Conservation (phyloP, 2,329 filamentous ascomycete species). For the Clonostachys solani region DNA sequence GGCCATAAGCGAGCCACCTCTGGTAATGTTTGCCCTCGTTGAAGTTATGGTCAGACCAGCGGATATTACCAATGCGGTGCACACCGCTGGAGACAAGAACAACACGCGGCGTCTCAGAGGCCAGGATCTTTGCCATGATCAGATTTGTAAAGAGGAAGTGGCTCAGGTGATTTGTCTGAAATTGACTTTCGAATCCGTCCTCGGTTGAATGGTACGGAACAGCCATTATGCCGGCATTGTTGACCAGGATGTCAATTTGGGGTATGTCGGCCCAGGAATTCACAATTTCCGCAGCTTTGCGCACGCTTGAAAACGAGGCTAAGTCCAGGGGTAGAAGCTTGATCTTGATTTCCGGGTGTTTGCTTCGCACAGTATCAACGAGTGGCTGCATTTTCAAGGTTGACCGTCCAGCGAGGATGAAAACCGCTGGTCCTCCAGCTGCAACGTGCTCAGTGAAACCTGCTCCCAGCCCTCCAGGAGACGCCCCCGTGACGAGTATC, state of each 20-base stretch:
- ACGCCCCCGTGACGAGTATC: slow-evolving; percentile 5
- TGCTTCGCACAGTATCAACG: neutral
- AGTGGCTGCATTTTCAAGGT: neutral
- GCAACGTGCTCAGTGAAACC: slow-evolving; percentile 2
- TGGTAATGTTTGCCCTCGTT: slow-evolving; percentile 11
- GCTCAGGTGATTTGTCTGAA: slow-evolving; percentile 23
- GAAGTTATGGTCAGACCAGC: slow-evolving; percentile 2
- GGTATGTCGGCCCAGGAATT: slow-evolving; percentile 21
- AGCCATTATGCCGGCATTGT: slow-evolving; percentile 38
- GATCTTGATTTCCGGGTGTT: neutral
- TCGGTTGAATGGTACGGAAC: slow-evolving; percentile 13
- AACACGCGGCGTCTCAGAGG: neutral
- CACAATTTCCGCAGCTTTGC: slow-evolving; percentile 9
- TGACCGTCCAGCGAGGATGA: slow-evolving; percentile 1
- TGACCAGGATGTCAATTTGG: slow-evolving; percentile 33
- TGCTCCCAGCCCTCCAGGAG: slow-evolving; percentile 1
- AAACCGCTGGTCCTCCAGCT: neutral
- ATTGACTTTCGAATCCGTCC: slow-evolving; percentile 30
- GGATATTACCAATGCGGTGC: slow-evolving; percentile 1
- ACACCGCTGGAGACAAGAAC: neutral
- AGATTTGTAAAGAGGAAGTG: slow-evolving; percentile 26
- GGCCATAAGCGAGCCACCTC: slow-evolving; percentile 16
- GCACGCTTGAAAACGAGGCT: neutral
- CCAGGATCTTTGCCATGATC: slow-evolving; percentile 17
- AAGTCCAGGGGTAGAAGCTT: neutral